Evolutionary conservation across 441 rosid genomes (phyloP), one percentile per base, ranked within the genome.

Genomic region (Mallotus repandus): DNA sequence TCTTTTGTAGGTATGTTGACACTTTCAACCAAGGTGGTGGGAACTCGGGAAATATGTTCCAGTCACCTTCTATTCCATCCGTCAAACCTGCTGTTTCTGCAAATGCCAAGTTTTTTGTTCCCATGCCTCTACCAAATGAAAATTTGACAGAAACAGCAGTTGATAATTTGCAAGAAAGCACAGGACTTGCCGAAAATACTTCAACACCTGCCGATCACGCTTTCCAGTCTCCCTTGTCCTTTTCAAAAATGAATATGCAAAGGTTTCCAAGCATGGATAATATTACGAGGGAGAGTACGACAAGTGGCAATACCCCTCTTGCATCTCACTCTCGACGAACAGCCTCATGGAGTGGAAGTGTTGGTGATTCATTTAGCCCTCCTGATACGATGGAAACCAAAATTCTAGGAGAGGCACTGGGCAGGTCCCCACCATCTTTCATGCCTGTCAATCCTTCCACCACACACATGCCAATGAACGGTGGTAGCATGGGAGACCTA

Each of bases 321-420:
- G 48, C 85, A 63, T 58, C 87, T 54, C 78, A 81, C 69, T 88
- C 97, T 0, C 87, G 97, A 66, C 87, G 97, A 74, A 81, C 94
- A 48, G 96, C 94, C 32, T 96, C 97, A 32, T 96, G 99, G 99
- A 88, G 99, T 71, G 96, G 99, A 56, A 89, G 85, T 82, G 82
- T 84, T 71, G 77, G 69, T 25, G 81, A 84, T 70, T 77, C 86
- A 49, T 72, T 69, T 46, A 75, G 75, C 68, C 81, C 86, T 72
- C 83, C 84, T 11, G 58, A 32, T 49, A 68, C 52, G 55, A 55
- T 72, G 6, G 86, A 78, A 80, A 59, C 69, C 19, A 79, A 74
- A 80, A 74, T 83, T 59, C 68, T 64, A 38, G 85, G 84, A 62
- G 85, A 81, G 74, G 70, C 77, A 73, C 18, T 81, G 45, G 84